These are phyloP conservation scores for Cladophialophora carrionii DNA, from an alignment of 2,329 filamentous ascomycete species.

Conservation along the genomic window DNA sequence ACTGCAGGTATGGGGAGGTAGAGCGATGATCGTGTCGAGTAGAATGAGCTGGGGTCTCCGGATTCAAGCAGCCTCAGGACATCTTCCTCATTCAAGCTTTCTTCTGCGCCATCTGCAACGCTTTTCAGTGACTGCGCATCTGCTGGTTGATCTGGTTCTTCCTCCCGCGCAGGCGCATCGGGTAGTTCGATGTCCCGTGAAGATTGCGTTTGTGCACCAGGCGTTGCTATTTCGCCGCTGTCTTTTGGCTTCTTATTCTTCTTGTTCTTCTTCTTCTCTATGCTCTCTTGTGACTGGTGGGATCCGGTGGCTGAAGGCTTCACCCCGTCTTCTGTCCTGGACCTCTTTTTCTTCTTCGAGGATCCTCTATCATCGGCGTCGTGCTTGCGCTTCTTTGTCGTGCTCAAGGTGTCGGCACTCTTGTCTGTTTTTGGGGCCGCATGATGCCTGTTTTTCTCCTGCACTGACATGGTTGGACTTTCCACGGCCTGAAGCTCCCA, in stretches of 20 bases:
- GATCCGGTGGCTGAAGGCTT: not conserved
- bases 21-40: conserved; percentile 54
- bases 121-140: conserved; percentile 8
- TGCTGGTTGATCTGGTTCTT: conserved; percentile 6
- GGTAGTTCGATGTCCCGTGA: conserved; percentile 27
- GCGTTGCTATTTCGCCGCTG: conserved; percentile 14
- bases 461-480: conserved; percentile 22
- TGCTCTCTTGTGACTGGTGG: conserved; percentile 9
- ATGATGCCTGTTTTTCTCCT: conserved; percentile 11
- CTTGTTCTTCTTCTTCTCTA: conserved; percentile 31
- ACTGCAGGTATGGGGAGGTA: conserved; percentile 65
- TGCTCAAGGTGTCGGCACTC: conserved; percentile 11
- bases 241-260: conserved; percentile 20
- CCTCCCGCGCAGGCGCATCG: conserved; percentile 14
- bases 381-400: conserved; percentile 36
- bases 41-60: conserved; percentile 31
- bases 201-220: conserved; percentile 16
- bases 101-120: conserved; percentile 6
- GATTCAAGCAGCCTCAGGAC: conserved; percentile 28
- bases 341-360: conserved; percentile 33
- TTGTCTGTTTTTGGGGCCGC: not conserved
- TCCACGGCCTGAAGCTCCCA: not conserved
- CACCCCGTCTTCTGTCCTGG: conserved; percentile 16
- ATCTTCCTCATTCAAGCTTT: conserved; percentile 8
- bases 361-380: conserved; percentile 28